phyloP scores from a whole-genome alignment of 371 early-diverging fungal species.

The Mycotypha africana region DNA sequence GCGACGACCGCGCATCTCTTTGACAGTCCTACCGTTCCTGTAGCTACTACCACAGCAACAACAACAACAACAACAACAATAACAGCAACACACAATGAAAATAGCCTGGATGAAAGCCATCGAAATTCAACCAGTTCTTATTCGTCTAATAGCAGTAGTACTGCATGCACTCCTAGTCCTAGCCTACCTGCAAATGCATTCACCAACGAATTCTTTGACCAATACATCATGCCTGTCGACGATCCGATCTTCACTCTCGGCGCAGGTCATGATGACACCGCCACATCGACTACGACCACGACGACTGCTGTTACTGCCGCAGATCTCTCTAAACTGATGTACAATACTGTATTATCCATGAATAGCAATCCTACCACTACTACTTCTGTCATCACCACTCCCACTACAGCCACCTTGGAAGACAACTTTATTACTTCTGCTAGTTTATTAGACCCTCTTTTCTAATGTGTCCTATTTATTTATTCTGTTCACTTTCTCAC shows the following conservation, averaged over 20 bases:
- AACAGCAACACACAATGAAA: no score
- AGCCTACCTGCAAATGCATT: conserved; percentile 17
- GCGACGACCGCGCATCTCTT: conserved; percentile 1
- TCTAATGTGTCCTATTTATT: conserved; percentile 6
- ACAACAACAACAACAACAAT: background rate
- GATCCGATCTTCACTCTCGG: conserved; percentile 17
- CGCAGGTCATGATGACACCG: conserved; percentile 4
- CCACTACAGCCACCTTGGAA: no score
- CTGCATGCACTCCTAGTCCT: conserved; percentile 31
- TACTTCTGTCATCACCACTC: no score
- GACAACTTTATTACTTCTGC: conserved; percentile 6
- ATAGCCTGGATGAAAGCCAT: no score
- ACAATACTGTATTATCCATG: conserved; percentile 2
- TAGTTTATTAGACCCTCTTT: conserved; percentile 25
- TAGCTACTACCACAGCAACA: no score
- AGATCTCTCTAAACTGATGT: conserved; percentile 16
- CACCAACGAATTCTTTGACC: conserved; percentile 23
- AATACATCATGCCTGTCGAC: conserved; percentile 31
- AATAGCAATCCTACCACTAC: no score
- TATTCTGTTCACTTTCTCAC: background rate
- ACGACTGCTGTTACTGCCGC: no score
- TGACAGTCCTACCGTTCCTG: background rate
- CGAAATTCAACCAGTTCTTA: conserved; percentile 8
- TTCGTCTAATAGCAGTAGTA: conserved; percentile 14
- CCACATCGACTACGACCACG: conserved; percentile 6